These are phyloP conservation scores for Lodderomyces oxycetoniae DNA, from an alignment of 1,139 yeast genomes.

Conservation along the genomic window DNA sequence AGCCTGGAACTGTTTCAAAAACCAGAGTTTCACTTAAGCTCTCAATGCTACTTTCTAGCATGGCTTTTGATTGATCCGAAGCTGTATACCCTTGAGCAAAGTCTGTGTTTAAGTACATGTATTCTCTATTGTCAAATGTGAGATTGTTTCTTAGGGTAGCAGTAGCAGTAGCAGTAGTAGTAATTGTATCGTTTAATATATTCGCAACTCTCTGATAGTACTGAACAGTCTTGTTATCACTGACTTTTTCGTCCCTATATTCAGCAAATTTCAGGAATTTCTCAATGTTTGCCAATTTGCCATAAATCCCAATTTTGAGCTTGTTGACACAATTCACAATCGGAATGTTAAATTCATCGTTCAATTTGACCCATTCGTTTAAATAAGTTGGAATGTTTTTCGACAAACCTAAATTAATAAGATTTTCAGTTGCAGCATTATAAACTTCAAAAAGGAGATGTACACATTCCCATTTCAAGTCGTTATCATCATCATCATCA, in stretches of 20 bases:
- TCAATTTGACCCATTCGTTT: conserved; percentile 41
- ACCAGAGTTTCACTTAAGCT: neutral
- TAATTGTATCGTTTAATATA: neutral
- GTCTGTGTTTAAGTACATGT: neutral
- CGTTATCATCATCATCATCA: too few species aligned
- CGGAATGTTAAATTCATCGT: conserved; percentile 21
- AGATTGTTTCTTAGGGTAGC: neutral
- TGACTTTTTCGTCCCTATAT: conserved; percentile 11
- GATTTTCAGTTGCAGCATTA: conserved; percentile 29
- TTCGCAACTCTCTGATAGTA: neutral
- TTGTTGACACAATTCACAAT: conserved; percentile 25
- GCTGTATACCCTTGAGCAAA: neutral
- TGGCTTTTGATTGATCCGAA: neutral
- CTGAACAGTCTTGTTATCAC: conserved; percentile 7
- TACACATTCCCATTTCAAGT: conserved; percentile 11
- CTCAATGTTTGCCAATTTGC: conserved; percentile 13
- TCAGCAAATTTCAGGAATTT: conserved; percentile 9
- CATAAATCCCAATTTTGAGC: conserved; percentile 18
- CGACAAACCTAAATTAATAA: conserved; percentile 46
- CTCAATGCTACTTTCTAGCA: neutral
- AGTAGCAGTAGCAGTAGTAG: neutral
- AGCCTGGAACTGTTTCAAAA: conserved; percentile 6
- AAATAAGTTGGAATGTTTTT: conserved; percentile 50
- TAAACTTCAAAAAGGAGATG: conserved; percentile 31
- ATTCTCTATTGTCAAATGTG: neutral